A percentile compares a stretch with the other conserved stretches of the same genome.
Conservation (phyloP, 306 rosid genomes). For the Lupinus albus region DNA sequence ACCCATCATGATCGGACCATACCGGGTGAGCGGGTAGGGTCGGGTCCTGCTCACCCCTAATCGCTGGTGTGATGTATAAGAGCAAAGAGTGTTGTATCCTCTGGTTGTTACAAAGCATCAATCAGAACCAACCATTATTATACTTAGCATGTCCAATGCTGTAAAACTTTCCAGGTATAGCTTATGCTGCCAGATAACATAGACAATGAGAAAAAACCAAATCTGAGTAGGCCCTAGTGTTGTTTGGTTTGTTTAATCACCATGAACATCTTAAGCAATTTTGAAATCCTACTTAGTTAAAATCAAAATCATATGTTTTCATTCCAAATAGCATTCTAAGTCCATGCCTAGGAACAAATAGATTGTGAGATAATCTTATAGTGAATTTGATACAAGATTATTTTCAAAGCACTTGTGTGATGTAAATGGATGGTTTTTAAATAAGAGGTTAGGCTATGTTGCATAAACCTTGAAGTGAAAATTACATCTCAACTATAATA, state of each 20-base stretch:
- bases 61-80: not conserved
- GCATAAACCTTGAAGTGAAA: conserved; percentile 10
- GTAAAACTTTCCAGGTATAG: conserved; percentile 17
- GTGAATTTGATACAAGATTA: conserved; percentile 1
- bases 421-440: not conserved
- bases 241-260: conserved; percentile 39
- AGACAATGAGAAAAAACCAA: conserved; percentile 38
- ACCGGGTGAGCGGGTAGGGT: too few relatives aligned
- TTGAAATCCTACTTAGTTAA: conserved; percentile 10
- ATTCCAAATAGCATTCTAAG: not conserved
- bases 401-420: not conserved
- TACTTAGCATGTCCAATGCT: conserved; percentile 25
- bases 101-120: conserved; percentile 8
- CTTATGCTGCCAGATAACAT: conserved; percentile 31
- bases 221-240: conserved; percentile 46
- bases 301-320: not conserved
- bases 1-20: too few relatives aligned
- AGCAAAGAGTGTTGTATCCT: not conserved
- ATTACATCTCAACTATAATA: conserved; percentile 29
- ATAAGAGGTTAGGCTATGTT: conserved; percentile 25
- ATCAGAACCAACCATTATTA: conserved; percentile 36
- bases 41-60: too few relatives aligned
- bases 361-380: not conserved
- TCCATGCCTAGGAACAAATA: not conserved
- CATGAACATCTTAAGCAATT: conserved; percentile 50